phyloP scores from a whole-genome alignment of 2,329 filamentous ascomycete genomes.

The Sporothrix sp. region DNA sequence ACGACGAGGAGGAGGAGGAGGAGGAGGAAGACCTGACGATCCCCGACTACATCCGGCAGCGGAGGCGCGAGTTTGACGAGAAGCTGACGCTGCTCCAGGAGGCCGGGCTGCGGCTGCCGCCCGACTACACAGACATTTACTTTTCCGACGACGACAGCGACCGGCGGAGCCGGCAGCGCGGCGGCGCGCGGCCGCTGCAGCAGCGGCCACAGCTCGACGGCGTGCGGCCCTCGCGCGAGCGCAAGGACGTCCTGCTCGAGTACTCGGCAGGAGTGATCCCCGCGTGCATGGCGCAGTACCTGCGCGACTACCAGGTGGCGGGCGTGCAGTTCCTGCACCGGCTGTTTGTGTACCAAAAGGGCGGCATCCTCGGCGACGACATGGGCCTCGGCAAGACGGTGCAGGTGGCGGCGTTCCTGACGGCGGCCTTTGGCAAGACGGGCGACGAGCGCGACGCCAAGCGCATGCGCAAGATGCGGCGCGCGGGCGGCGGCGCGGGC shows the following conservation, averaged over 20 bases:
- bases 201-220: slow-evolving; percentile 61
- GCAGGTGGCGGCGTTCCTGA: slow-evolving; percentile 86
- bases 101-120: slow-evolving; percentile 65
- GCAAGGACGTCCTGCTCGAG: slow-evolving; percentile 64
- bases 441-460: slow-evolving; percentile 78
- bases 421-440: slow-evolving; percentile 87
- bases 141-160: slow-evolving; percentile 56
- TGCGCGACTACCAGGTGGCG: slow-evolving; percentile 83
- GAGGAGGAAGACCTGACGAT: slow-evolving; percentile 35
- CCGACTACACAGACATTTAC: slow-evolving; percentile 62
- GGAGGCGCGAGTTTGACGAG: slow-evolving; percentile 61
- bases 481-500: slow-evolving; percentile 32
- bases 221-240: slow-evolving; percentile 54
- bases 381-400: slow-evolving; percentile 98
- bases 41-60: slow-evolving; percentile 61
- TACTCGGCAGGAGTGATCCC: slow-evolving; percentile 76
- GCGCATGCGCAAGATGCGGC: slow-evolving; percentile 76
- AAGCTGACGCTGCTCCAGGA: slow-evolving; percentile 50
- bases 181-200: slow-evolving; percentile 29
- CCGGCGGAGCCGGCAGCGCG: neutral
- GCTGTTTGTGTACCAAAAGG: slow-evolving; percentile 82
- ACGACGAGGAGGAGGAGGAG: slow-evolving; percentile 18
- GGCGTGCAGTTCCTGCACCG: slow-evolving; percentile 80
- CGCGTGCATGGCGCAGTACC: slow-evolving; percentile 78
- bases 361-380: slow-evolving; percentile 86